Evolutionary conservation across 306 rosid genomes (phyloP).

Genomic region (peach (Prunus persica)): DNA sequence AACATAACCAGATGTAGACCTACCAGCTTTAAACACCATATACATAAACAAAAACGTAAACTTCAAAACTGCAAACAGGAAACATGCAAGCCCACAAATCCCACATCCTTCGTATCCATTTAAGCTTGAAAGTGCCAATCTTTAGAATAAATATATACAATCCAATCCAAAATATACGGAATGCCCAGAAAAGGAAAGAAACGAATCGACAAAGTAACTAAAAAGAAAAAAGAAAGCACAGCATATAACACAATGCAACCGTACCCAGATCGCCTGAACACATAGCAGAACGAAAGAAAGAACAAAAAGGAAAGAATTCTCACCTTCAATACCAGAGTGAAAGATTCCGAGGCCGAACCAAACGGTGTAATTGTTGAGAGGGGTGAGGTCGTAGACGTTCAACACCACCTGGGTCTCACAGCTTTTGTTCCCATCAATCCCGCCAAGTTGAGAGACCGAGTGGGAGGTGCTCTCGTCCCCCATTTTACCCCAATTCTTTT

Average conservation of each 20-base stretch:
- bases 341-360: slow-evolving; percentile 94
- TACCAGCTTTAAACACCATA: neutral
- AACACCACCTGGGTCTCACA: slow-evolving; percentile 42
- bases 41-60: neutral
- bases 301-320: neutral
- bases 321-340: slow-evolving; percentile 96
- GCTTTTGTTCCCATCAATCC: slow-evolving; percentile 23
- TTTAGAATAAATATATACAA: neutral
- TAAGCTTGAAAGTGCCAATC: neutral
- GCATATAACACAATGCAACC: neutral
- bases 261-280: slow-evolving; percentile 22
- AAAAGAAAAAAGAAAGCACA: neutral
- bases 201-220: neutral
- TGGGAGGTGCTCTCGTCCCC: slow-evolving; percentile 50
- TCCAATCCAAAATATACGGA: neutral
- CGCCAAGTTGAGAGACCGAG: slow-evolving; percentile 30
- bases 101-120: neutral
- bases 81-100: neutral
- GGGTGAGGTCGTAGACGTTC: slow-evolving; percentile 94
- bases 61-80: neutral
- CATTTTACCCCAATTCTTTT: slow-evolving; percentile 38
- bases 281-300: neutral
- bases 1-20: neutral
- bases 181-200: slow-evolving; percentile 1
- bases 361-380: slow-evolving; percentile 64